Base-by-base conservation (phyloP, 495 filamentous ascomycete species). In the Umbilicaria muhlenbergii region DNA sequence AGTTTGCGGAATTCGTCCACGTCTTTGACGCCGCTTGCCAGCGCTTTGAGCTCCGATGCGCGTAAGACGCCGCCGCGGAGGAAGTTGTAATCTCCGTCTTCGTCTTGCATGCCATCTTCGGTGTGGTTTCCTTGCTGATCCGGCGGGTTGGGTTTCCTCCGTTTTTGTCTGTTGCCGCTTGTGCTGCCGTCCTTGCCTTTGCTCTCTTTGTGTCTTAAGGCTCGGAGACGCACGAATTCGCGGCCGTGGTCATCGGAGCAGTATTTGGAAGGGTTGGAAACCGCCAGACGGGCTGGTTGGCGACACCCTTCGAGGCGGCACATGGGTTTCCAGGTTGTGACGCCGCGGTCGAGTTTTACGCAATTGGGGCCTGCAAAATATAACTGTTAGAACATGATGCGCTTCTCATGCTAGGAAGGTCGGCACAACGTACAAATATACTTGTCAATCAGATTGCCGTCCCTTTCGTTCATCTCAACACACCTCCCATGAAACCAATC, bases 401-500 rank as follows among this genome's bases (percentile, higher is more conserved):
- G 4, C 24, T 28, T 28, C 6, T 8, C 24, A 28, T 28, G 24
- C 24, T 5, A 28, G 21, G 24, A 28, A 1, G 24, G 24, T 28
- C 24, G 4, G 24, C 24, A 6, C 24, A 13, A 63, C 66, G 60
- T 53, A 73, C 80, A 85, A 45, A 81, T 76, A 52, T 80, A 85
- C 44, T 69, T 75, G 44, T 81, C 77, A 48, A 83, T 77, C 52
- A 83, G 56, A 14, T 78, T 68, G 5, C 70, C 75, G 47, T 81
- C 74, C 43, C 67, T 59, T 36, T 73, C 67, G 38, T 69, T 62
- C 48, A 85, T 74, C 46, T 73, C 65, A 34, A 85, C 73, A 49
- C 80, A 85, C 37, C 70, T 70, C 19, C 77, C 76, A 53, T 85
- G 80, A 47, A 74, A 85, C 80, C 80, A 85, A 53, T 83, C 80